Conservation (phyloP, 2,329 filamentous ascomycete genomes). For the Drechslerella coelobrocha region DNA sequence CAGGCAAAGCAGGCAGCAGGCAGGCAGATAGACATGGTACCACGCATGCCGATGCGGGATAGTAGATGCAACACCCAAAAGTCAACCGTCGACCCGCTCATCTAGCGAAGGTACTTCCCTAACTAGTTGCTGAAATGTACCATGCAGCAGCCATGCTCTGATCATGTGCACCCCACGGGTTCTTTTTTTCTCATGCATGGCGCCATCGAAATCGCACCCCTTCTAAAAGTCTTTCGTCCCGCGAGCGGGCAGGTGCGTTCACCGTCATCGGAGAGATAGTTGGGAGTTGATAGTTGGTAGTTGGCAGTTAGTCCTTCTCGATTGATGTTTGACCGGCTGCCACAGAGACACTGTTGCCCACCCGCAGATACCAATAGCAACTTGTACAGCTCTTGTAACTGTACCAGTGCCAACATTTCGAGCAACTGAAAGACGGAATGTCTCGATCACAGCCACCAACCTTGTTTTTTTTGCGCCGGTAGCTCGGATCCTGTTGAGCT, state of each 20-base stretch:
- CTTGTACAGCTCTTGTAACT: neutral
- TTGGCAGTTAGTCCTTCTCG: neutral
- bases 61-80: conserved; percentile 1
- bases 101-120: neutral
- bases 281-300: no score
- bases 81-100: neutral
- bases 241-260: neutral
- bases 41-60: neutral
- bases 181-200: neutral
- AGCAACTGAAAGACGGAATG: neutral
- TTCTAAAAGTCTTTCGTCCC: neutral
- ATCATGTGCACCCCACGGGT: neutral
- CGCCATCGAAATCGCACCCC: neutral
- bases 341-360: no score
- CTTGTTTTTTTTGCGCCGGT: neutral
- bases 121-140: neutral
- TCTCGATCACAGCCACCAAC: neutral
- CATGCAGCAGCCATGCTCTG: neutral
- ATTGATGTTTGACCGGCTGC: neutral
- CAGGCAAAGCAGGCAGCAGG: no score
- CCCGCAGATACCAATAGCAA: no score
- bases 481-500: neutral
- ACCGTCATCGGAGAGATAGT: neutral
- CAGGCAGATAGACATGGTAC: neutral
- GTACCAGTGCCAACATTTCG: neutral